Conservation (phyloP, 1,284 basidiomycete genomes). For the Ustilago trichophora region DNA sequence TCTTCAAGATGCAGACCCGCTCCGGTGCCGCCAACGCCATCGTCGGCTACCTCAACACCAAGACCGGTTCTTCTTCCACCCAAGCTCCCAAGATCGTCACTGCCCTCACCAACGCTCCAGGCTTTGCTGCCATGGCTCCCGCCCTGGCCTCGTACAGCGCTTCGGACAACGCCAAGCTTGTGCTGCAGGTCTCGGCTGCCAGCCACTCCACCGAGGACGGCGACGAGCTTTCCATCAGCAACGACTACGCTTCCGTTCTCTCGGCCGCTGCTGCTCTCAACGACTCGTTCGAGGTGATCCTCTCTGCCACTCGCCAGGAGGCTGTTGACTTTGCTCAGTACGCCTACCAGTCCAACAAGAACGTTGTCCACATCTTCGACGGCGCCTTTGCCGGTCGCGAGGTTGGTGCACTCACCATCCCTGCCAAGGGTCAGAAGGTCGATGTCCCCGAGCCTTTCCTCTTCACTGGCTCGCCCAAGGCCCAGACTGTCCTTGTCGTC, state of each 20-base stretch:
- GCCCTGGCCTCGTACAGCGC: constrained; percentile 51
- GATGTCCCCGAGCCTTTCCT: constrained; percentile 73
- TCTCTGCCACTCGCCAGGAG: constrained; percentile 61
- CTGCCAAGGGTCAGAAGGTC: constrained; percentile 50
- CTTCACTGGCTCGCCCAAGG: constrained; percentile 60
- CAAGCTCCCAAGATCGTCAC: constrained; percentile 51
- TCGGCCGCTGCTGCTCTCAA: constrained; percentile 56
- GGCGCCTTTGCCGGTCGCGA: constrained; percentile 62
- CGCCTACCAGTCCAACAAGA: constrained; percentile 51
- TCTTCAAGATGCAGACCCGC: constrained; percentile 65
- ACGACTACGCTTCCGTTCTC: constrained; percentile 64
- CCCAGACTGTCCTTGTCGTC: constrained; percentile 58
- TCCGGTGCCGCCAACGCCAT: constrained; percentile 73
- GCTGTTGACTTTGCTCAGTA: constrained; percentile 61
- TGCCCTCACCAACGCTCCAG: constrained; percentile 62
- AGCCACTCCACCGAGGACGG: constrained; percentile 50
- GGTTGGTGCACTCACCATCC: constrained; percentile 52
- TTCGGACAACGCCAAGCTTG: constrained; percentile 53
- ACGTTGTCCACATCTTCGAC: constrained; percentile 65
- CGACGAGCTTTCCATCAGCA: constrained; percentile 51
- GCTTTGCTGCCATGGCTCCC: constrained; percentile 62
- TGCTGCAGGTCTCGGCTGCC: constrained; percentile 64
- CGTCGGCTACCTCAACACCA: constrained; percentile 59
- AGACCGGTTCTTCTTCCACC: constrained; percentile 41
- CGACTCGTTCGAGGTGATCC: constrained; percentile 58